These are phyloP conservation scores for Geotrichum carabidarum DNA, from an alignment of 1,139 yeast species.

Conservation along the genomic window DNA sequence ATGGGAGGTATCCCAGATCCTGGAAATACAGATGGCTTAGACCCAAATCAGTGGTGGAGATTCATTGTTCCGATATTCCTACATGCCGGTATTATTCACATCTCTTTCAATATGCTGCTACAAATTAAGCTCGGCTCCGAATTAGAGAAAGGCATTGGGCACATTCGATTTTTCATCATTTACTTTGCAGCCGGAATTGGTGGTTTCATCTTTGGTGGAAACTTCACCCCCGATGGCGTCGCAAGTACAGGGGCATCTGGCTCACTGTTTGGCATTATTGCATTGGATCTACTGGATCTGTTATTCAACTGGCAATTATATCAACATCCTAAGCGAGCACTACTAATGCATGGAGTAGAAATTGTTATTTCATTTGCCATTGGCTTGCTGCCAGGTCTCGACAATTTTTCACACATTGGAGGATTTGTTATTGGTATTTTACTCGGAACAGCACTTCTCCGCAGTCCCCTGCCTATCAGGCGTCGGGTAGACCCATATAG, in stretches of 20 bases:
- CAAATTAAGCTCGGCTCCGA: conserved; percentile 60
- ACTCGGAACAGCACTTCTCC: conserved; percentile 48
- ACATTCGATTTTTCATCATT: conserved; percentile 50
- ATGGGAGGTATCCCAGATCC: conserved; percentile 40
- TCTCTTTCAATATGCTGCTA: conserved; percentile 56
- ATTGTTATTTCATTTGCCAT: conserved; percentile 57
- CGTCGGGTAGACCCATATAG: neutral
- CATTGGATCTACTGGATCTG: conserved; percentile 55
- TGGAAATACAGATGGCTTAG: conserved; percentile 12
- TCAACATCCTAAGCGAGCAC: conserved; percentile 40
- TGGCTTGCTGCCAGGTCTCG: conserved; percentile 69
- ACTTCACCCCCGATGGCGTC: conserved; percentile 64
- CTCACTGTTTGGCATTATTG: conserved; percentile 64
- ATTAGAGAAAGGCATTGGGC: conserved; percentile 58
- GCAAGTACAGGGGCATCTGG: conserved; percentile 77
- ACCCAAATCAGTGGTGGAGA: conserved; percentile 64
- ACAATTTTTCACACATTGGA: conserved; percentile 72
- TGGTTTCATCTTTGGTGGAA: conserved; percentile 67
- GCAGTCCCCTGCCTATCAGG: conserved; percentile 49
- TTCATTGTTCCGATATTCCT: conserved; percentile 65
- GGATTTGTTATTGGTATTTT: conserved; percentile 65
- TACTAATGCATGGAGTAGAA: conserved; percentile 51
- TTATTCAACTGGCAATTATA: conserved; percentile 51
- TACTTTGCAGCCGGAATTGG: conserved; percentile 61
- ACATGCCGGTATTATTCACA: conserved; percentile 72